Evolutionary conservation across 2,329 filamentous ascomycete species (phyloP), one percentile per base, ranked within the genome.

Genomic region (Sclerotinia minor): DNA sequence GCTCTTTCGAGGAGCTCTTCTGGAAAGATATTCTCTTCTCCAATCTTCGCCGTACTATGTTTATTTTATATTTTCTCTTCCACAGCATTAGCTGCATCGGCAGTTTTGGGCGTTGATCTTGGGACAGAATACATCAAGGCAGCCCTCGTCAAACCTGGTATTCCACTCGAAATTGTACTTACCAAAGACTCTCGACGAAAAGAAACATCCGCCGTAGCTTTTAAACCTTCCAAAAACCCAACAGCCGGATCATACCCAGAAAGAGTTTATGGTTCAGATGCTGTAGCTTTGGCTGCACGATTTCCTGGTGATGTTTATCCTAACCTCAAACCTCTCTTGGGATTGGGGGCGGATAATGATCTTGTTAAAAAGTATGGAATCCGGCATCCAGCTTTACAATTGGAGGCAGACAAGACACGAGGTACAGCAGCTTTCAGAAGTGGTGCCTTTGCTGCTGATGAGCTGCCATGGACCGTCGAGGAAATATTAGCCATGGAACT

Each of bases 51-150:
- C 35, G 66, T 76, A 68, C 54, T 76, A 71, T 77, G 75, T 71
- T 70, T 77, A 35, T 73, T 77, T 68, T 76, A 71, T 58, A 58
- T 77, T 65, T 77, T 77, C 68, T 73, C 69, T 64, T 77, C 75
- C 64, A 75, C 74, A 60, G 74, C 76, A 74, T 71, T 77, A 73
- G 76, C 77, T 72, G 76, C 76, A 69, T 77, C 92, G 11, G 92
- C 92, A 65, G 94, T 98, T 24, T 83, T 99, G 29, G 95, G 95
- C 71, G 86, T 99, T 75, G 95, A 99, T 80, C 84, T 99, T 66
- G 95, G 95, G 73, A 97, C 95, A 67, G 92, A 97, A 79, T 97
- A 96, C 81, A 91, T 99, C 82, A 99, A 98, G 83, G 94, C 94
- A 38, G 89, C 92, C 19, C 87, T 99, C 53, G 94, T 99, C 70